Conservation (phyloP, 495 filamentous ascomycete species). For the Cudoniella acicularis region DNA sequence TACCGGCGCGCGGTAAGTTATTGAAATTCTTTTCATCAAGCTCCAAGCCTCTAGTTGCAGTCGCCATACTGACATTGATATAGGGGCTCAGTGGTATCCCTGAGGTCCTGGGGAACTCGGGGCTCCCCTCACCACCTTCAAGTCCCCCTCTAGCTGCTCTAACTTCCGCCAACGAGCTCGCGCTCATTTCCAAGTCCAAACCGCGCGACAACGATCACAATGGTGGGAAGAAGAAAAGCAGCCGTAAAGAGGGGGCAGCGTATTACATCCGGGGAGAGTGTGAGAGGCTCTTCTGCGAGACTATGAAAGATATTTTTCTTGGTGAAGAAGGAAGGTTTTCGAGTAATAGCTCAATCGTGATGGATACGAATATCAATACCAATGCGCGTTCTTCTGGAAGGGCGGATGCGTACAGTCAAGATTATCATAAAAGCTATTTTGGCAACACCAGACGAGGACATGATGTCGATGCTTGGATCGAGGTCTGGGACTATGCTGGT, state of each 20-base stretch:
- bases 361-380: constrained; percentile 50
- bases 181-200: constrained; percentile 48
- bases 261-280: constrained; percentile 96
- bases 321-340: constrained; percentile 78
- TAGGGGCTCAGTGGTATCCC: constrained; percentile 94
- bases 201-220: constrained; percentile 24
- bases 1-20: no score
- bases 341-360: constrained; percentile 67
- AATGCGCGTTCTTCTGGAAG: constrained; percentile 23
- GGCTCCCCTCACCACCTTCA: constrained; percentile 69
- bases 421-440: constrained; percentile 11
- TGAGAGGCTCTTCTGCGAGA: constrained; percentile 99
- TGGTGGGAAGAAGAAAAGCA: constrained; percentile 32
- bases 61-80: constrained; percentile 6
- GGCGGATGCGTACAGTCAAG: constrained; percentile 25
- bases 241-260: constrained; percentile 82
- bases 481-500: constrained; percentile 86
- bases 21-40: constrained; percentile 27
- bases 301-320: constrained; percentile 85
- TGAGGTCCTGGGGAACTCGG: constrained; percentile 80
- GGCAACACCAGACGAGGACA: constrained; percentile 14
- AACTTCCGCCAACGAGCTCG: constrained; percentile 56
- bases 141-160: constrained; percentile 78
- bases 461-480: constrained; percentile 53
- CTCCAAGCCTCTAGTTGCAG: no score